phyloP scores from a whole-genome alignment of 2,329 filamentous ascomycete genomes.

The Fusarium keratoplasticum region DNA sequence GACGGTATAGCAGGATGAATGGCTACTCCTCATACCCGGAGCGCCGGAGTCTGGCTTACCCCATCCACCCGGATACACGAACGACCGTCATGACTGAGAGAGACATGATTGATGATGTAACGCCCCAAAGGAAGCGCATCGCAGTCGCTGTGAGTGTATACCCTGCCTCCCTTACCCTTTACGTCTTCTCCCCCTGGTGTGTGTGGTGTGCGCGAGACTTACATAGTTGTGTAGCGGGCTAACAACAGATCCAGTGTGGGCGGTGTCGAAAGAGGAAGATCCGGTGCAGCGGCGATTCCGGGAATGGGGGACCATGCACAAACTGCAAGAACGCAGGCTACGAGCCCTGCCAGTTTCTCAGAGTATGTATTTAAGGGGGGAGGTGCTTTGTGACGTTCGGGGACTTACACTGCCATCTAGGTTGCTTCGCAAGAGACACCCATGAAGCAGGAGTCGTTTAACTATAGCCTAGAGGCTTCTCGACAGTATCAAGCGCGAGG shows the following conservation, averaged over 20 bases:
- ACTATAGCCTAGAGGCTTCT: conserved; percentile 48
- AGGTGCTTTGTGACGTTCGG: not conserved
- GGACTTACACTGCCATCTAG: conserved; percentile 29
- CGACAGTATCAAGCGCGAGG: conserved; percentile 47
- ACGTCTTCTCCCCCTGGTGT: conserved; percentile 28
- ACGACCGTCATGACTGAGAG: conserved; percentile 46
- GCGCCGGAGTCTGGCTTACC: conserved; percentile 32
- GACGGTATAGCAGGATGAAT: conserved; percentile 29
- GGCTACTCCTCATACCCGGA: conserved; percentile 39
- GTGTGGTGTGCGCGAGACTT: conserved; percentile 41
- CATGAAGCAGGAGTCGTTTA: conserved; percentile 42
- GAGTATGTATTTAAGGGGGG: conserved; percentile 67
- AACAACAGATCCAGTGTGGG: conserved; percentile 72
- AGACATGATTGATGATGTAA: conserved; percentile 49
- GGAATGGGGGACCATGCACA: conserved; percentile 79
- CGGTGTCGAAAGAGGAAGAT: conserved; percentile 95
- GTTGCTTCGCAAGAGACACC: conserved; percentile 49
- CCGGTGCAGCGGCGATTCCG: conserved; percentile 87
- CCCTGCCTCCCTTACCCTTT: not conserved
- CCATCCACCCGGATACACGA: conserved; percentile 33
- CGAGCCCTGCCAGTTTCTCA: conserved; percentile 80
- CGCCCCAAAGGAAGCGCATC: conserved; percentile 67
- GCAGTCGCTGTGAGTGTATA: conserved; percentile 66
- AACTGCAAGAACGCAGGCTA: conserved; percentile 84
- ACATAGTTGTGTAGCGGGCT: conserved; percentile 35